Conservation (phyloP, 2,329 filamentous ascomycete genomes). For the Coniochaeta sp. region DNA sequence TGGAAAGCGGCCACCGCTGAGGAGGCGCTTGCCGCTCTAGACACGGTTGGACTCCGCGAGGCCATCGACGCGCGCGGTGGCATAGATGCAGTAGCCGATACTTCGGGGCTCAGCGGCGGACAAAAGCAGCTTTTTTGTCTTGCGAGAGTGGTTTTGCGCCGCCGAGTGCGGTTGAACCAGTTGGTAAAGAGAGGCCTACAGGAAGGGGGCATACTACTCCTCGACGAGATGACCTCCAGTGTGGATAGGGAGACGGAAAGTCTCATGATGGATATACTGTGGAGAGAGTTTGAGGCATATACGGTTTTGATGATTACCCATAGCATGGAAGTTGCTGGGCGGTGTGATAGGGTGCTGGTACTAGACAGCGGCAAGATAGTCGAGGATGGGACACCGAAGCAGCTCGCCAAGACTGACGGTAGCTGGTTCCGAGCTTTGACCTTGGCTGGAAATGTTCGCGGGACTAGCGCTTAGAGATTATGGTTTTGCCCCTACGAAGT, state of each 20-base stretch:
- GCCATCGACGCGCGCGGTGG: slow-evolving; percentile 17
- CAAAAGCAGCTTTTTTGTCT: slow-evolving; percentile 43
- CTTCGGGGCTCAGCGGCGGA: slow-evolving; percentile 19
- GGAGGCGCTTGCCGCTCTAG: slow-evolving; percentile 15
- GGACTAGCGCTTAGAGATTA: background rate
- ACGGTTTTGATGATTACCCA: background rate
- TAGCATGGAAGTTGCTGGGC: background rate
- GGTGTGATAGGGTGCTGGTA: background rate
- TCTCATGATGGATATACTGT: background rate
- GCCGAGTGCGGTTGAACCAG: background rate
- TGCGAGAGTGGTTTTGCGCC: slow-evolving; percentile 37
- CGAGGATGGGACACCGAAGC: background rate
- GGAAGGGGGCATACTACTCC: slow-evolving; percentile 6
- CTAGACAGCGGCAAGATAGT: background rate
- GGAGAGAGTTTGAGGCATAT: background rate
- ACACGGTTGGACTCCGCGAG: slow-evolving; percentile 13
- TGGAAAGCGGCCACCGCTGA: slow-evolving; percentile 10
- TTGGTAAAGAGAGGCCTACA: background rate
- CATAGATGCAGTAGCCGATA: slow-evolving; percentile 24
- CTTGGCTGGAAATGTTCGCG: background rate
- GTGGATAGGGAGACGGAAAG: slow-evolving; percentile 7
- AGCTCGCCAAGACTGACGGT: background rate
- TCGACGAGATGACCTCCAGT: slow-evolving; percentile 8
- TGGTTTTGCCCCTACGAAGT: background rate
- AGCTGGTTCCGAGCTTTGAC: background rate